Base-by-base conservation (phyloP, 257 asterid genomes). In the Solanum arcanum region DNA sequence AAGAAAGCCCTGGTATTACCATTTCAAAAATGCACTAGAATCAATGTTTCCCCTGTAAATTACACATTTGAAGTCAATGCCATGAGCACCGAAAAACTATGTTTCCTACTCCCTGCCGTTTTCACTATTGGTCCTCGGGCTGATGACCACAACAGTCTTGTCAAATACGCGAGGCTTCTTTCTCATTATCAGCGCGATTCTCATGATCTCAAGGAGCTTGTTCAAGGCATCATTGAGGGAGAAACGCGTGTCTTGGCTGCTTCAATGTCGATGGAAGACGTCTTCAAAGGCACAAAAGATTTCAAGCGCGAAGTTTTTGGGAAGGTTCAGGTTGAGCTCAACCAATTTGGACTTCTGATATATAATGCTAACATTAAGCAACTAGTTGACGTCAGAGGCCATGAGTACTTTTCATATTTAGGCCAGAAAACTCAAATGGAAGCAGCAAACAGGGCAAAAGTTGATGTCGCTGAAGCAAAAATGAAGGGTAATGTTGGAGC, bases 51-150 rank as follows among this genome's bases (percentile, higher is more conserved):
- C 15, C 98, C 98, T 0, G 95, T 92, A 5, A 94, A 94, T 73
- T 93, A 93, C 91, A 92, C 95, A 47, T 94, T 94, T 81, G 92
- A 94, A 72, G 98, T 94, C 37, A 94, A 94, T 21, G 98, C 98
- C 78, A 94, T 93, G 96, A 93, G 95, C 64, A 92, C 93, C 5
- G 96, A 94, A 75, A 94, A 94, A 90, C 95, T 94, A 49, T 94
- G 96, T 15, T 93, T 94, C 70, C 69, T 92, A 60, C 94, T 94
- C 86, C 98, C 95, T 0, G 95, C 96, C 9, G 98, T 94, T n/a
- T 94, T 93, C 94, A 94, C 98, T 21, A 90, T 94, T 68, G 94
- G 96, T 73, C 98, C 98, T 0, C 91, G 90, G 0, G 87, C 83
- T 0, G 95, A 94, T 59, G 93, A 93, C 27, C 41, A 46, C 0